Evolutionary conservation across 176 grass and related monocot species (phyloP).

Genomic region (Dendrocalamus sinicus): DNA sequence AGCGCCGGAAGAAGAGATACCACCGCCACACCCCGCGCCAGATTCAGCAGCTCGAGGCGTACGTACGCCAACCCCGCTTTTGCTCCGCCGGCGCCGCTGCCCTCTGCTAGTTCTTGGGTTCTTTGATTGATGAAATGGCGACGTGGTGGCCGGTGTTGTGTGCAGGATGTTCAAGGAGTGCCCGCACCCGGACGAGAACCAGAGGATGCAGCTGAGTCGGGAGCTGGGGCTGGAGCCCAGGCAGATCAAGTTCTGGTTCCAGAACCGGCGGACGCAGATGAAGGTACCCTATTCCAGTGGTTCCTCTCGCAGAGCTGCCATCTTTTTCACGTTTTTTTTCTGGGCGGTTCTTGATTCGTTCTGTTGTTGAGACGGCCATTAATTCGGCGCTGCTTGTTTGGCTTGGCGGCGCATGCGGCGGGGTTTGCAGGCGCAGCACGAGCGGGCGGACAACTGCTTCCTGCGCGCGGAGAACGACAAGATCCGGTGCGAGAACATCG

Average conservation of each 20-base stretch:
- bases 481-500: constrained; percentile 98
- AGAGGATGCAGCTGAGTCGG: constrained; percentile 88
- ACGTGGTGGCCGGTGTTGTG: neutral
- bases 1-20: constrained; percentile 88
- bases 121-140: neutral
- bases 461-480: constrained; percentile 95
- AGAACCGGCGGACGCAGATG: constrained; percentile 96
- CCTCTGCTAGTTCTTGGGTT: neutral
- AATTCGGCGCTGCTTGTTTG: neutral
- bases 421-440: constrained; percentile 71
- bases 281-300: constrained; percentile 57
- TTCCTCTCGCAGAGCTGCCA: neutral
- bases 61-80: neutral
- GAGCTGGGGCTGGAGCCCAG: constrained; percentile 80
- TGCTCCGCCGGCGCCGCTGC: neutral
- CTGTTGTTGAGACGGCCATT: constrained; percentile 10
- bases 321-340: neutral
- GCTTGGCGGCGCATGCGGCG: neutral
- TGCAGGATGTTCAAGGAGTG: constrained; percentile 93
- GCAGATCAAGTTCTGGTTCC: constrained; percentile 99
- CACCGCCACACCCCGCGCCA: constrained; percentile 94
- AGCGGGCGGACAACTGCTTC: constrained; percentile 86
- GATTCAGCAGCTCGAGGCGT: constrained; percentile 96
- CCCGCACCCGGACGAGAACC: constrained; percentile 97
- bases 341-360: neutral